Base-by-base conservation (phyloP, 495 filamentous ascomycete genomes). In the Penicillium subrubescens region DNA sequence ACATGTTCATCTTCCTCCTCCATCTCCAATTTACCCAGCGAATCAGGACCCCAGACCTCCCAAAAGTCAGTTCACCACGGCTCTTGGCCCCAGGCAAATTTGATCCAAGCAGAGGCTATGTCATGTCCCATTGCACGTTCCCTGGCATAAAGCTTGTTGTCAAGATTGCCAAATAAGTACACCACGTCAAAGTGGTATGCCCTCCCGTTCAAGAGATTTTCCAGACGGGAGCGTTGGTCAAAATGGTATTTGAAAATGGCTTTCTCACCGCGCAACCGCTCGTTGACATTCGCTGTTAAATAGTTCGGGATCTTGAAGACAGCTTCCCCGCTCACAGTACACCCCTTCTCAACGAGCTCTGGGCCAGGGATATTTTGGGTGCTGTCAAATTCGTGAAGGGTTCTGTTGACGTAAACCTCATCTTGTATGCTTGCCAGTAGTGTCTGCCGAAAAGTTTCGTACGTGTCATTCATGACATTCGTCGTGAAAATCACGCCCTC, bases 401-500 rank as follows among this genome's bases (percentile, higher is more conserved):
- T 48, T 2, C 35, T 23, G 23, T 68, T 29, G 14, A 68, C 61
- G 34, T 64, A 64, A 4, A 23, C 29, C 12, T 58, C 54, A 14
- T 62, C 55, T 51, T 48, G 57, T 14, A 64, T 33, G 5, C 64
- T 54, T 12, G 29, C 2, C 27, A 62, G 29, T 15, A 68, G 27
- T 5, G 61, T 68, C 8, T 46, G 35, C 41, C 61, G 54, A 11
- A 64, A 4, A 7, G 59, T 55, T 4, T 48, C 27, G 44, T 61
- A 64, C 0, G 61, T 64, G 31, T 64, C 59, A 19, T 64, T 59
- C 19, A 23, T 27, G n/a, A 68, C 37, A 25, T 62, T 64, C 37
- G 46, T n/a, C 5, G 54, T n/a, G 17, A 64, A 68, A 0, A 64
- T 59, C 17, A 68, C 62, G 2, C 59, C 62, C 12, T 41, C 37